Evolutionary conservation across 1,284 basidiomycete species (phyloP).

Genomic region (Tetrapyrgos nigripes): DNA sequence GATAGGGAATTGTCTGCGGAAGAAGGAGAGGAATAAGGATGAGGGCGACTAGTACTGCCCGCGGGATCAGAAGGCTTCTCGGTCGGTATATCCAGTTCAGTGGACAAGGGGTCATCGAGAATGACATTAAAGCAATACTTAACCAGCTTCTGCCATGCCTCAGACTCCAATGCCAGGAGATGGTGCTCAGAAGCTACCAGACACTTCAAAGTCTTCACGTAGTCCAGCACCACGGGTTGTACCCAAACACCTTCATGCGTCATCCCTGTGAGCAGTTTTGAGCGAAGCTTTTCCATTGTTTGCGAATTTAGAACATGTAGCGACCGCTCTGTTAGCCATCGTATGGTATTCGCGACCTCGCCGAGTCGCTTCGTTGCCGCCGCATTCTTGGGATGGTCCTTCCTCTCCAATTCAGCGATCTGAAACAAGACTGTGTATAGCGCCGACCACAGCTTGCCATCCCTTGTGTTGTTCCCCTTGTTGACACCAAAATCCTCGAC

Average conservation of each 20-base stretch:
- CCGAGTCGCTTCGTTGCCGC: slow-evolving; percentile 62
- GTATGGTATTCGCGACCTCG: slow-evolving; percentile 67
- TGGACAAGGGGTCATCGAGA: slow-evolving; percentile 65
- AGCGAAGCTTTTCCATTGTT: slow-evolving; percentile 61
- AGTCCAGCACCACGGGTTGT: slow-evolving; percentile 76
- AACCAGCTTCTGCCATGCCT: slow-evolving; percentile 73
- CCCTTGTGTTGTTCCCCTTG: slow-evolving; percentile 47
- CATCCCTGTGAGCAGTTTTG: slow-evolving; percentile 73
- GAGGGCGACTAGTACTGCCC: slow-evolving; percentile 10
- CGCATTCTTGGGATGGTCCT: slow-evolving; percentile 47
- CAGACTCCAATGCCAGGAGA: slow-evolving; percentile 74
- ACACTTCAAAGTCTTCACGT: slow-evolving; percentile 77
- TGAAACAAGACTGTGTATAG: slow-evolving; percentile 83
- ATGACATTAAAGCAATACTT: slow-evolving; percentile 80
- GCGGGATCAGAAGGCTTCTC: slow-evolving; percentile 11
- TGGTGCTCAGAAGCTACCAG: slow-evolving; percentile 74
- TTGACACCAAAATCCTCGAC: slow-evolving; percentile 60
- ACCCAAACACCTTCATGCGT: slow-evolving; percentile 64
- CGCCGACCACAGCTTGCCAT: slow-evolving; percentile 64
- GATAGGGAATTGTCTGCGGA: slow-evolving; percentile 38
- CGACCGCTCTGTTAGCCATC: slow-evolving; percentile 73
- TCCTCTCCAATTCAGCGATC: slow-evolving; percentile 68
- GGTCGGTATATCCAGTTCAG: slow-evolving; percentile 43
- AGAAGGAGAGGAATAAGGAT: slow-evolving; percentile 34
- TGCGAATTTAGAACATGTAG: slow-evolving; percentile 59